phyloP scores from a whole-genome alignment of 2,329 filamentous ascomycete species.

The Ophiocordyceps camponoti-rufipedis region DNA sequence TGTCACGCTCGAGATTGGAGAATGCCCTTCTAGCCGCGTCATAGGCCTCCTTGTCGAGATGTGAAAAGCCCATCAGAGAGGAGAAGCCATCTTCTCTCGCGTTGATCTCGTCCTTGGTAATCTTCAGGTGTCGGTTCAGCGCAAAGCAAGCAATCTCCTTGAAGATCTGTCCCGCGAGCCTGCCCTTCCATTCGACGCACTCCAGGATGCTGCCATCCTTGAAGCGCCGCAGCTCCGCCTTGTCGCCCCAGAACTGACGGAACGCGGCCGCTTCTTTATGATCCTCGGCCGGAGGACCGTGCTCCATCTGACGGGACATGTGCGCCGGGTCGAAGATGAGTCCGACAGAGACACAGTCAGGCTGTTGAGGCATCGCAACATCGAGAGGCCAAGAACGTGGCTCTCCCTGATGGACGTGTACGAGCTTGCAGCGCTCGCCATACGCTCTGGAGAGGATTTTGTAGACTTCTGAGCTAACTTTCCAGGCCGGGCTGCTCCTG shows the following conservation, averaged over 20 bases:
- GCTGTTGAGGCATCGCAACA: slow-evolving; percentile 4
- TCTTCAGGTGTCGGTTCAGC: slow-evolving; percentile 48
- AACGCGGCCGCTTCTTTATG: slow-evolving; percentile 69
- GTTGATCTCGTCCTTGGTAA: slow-evolving; percentile 32
- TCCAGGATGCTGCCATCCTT: slow-evolving; percentile 90
- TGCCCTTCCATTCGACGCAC: slow-evolving; percentile 68
- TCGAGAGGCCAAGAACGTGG: slow-evolving; percentile 12
- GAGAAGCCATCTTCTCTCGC: slow-evolving; percentile 33
- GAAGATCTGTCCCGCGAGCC: slow-evolving; percentile 45
- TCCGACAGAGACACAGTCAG: slow-evolving; percentile 37
- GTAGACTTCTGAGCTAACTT: slow-evolving; percentile 40
- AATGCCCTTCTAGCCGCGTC: slow-evolving; percentile 53
- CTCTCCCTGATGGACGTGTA: slow-evolving; percentile 35
- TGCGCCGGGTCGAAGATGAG: slow-evolving; percentile 57
- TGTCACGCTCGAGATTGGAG: slow-evolving; percentile 52
- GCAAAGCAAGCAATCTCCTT: slow-evolving; percentile 65
- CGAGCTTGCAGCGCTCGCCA: slow-evolving; percentile 51
- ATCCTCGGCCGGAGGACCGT: slow-evolving; percentile 72
- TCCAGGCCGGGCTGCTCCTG: slow-evolving; percentile 22
- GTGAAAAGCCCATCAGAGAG: slow-evolving; percentile 25
- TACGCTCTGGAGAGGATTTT: slow-evolving; percentile 51
- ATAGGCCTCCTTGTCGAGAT: slow-evolving; percentile 40
- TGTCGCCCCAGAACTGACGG: slow-evolving; percentile 86
- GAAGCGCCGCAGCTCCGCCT: slow-evolving; percentile 82
- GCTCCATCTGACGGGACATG: slow-evolving; percentile 61